These are phyloP conservation scores for Colletotrichum agaves DNA, from an alignment of 2,329 filamentous ascomycete species.

Conservation along the genomic window DNA sequence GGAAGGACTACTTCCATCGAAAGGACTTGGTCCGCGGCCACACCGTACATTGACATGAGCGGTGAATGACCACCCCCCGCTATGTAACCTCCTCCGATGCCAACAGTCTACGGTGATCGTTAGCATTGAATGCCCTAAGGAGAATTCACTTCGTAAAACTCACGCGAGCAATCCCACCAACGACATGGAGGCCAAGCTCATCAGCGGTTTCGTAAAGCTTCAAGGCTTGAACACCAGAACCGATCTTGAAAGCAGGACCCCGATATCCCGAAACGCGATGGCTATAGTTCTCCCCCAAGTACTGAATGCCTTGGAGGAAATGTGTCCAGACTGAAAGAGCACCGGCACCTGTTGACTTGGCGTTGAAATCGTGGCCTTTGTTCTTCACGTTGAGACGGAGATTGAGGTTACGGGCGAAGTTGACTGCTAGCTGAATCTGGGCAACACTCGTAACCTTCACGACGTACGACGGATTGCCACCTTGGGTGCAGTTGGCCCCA, in stretches of 20 bases:
- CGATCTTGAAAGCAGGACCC: conserved; percentile 44
- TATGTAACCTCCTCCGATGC: conserved; percentile 45
- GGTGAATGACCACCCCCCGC: conserved; percentile 48
- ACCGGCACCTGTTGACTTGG: conserved; percentile 9
- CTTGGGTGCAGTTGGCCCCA: conserved; percentile 38
- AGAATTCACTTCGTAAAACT: conserved; percentile 39
- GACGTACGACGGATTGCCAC: conserved; percentile 40
- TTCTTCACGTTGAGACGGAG: conserved; percentile 52
- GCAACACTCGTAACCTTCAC: conserved; percentile 40
- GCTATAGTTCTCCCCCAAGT: conserved; percentile 40
- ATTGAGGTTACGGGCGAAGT: conserved; percentile 42
- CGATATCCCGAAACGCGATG: conserved; percentile 34
- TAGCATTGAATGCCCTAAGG: conserved; percentile 27
- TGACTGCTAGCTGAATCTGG: conserved; percentile 39
- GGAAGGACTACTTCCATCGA: conserved; percentile 48
- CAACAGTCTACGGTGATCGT: conserved; percentile 42
- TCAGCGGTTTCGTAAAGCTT: conserved; percentile 42
- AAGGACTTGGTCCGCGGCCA: conserved; percentile 50
- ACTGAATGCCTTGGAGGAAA: conserved; percentile 2
- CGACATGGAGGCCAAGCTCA: conserved; percentile 40
- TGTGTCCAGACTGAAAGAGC: conserved; percentile 23
- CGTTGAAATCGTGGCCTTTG: conserved; percentile 30
- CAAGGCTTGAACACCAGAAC: conserved; percentile 43
- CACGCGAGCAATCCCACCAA: conserved; percentile 54
- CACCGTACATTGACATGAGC: conserved; percentile 45